Evolutionary conservation across 139 green algal species (phyloP), one percentile per base, ranked within the genome.

Genomic region (Gonium pectorale): DNA sequence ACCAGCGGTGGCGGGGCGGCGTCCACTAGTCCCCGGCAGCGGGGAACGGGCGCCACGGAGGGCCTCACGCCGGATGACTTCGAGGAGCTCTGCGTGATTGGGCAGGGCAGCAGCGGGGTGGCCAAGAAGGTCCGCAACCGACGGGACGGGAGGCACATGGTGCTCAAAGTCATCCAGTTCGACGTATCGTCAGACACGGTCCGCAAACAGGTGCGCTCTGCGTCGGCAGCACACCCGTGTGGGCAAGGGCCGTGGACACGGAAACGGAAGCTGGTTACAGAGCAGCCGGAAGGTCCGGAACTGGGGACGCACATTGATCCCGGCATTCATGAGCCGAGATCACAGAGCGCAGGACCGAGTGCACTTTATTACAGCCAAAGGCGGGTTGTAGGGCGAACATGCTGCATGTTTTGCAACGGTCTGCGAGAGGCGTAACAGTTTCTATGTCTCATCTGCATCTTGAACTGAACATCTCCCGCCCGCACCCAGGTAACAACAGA

Each of bases 151-250:
- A 29, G 70, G 59, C 66, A 92, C 21, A 86, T 93, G 40, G 92
- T 92, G 41, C 88, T 94, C 44, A 95, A 95, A 66, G 90, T 95
- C 71, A 95, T 95, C 51, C 89, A 94, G 83, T 92, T 94, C 69
- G 90, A 95, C 38, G 90, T 94, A 22, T 84, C 85, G 33, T 90
- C 80, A 21, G 90, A 95, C 70, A 67, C 82, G 33, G 75, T 93
- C 31, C 78, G 91, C 4, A 92, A 92, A 70, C 91, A 94, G 81
- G 91, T 94, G 11, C 46, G n/a, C n/a, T n/a, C n/a, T n/a, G n/a
- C n/a, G n/a, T n/a, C n/a, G n/a, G n/a, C n/a, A n/a, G n/a, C n/a
- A n/a, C n/a, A n/a, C n/a, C n/a, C n/a, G n/a, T n/a, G n/a, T n/a
- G n/a, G n/a, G n/a, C n/a, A n/a, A n/a, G n/a, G n/a, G n/a, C n/a